A percentile compares a stretch with the other conserved stretches of the same genome.
Evolutionary conservation across 2,329 filamentous ascomycete species (phyloP).

Genomic region (Exserohilum turcica): DNA sequence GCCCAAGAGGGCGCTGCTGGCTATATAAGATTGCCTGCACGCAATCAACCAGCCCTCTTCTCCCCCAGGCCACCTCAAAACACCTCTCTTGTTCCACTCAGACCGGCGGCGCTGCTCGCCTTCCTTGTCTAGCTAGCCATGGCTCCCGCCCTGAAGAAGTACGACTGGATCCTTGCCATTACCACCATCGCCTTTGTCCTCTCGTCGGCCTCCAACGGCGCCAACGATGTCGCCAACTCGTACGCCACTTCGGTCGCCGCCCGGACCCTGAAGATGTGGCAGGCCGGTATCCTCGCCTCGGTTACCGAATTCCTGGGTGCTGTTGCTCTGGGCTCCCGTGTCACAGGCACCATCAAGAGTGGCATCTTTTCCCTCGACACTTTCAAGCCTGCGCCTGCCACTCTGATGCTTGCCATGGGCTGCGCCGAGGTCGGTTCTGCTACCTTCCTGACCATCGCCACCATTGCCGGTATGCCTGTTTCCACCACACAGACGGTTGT

Average conservation of each 20-base stretch:
- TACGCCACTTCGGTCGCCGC: slow-evolving; percentile 55
- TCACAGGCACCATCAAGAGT: slow-evolving; percentile 66
- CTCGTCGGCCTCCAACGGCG: slow-evolving; percentile 48
- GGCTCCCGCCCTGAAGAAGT: slow-evolving; percentile 23
- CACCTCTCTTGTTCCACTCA: background rate
- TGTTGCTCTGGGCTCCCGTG: slow-evolving; percentile 58
- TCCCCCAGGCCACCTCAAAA: background rate
- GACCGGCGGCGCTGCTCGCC: slow-evolving; percentile 5
- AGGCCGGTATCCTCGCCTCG: slow-evolving; percentile 57
- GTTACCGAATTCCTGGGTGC: slow-evolving; percentile 60
- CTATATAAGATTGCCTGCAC: slow-evolving; percentile 8
- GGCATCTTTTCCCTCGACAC: slow-evolving; percentile 59
- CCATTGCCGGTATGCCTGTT: slow-evolving; percentile 60
- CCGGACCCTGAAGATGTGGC: slow-evolving; percentile 58
- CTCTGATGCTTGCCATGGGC: slow-evolving; percentile 65
- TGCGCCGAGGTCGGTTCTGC: slow-evolving; percentile 53
- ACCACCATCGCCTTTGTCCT: slow-evolving; percentile 46
- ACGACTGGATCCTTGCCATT: slow-evolving; percentile 51
- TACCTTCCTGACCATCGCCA: slow-evolving; percentile 58
- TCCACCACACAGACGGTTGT: slow-evolving; percentile 67
- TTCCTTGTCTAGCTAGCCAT: slow-evolving; percentile 1
- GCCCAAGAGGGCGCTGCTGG: background rate
- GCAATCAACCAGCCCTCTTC: background rate
- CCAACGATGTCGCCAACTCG: slow-evolving; percentile 62
- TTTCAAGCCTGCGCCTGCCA: slow-evolving; percentile 56